phyloP scores from a whole-genome alignment of 2,329 filamentous ascomycete genomes.

The Podosphaera fusca region DNA sequence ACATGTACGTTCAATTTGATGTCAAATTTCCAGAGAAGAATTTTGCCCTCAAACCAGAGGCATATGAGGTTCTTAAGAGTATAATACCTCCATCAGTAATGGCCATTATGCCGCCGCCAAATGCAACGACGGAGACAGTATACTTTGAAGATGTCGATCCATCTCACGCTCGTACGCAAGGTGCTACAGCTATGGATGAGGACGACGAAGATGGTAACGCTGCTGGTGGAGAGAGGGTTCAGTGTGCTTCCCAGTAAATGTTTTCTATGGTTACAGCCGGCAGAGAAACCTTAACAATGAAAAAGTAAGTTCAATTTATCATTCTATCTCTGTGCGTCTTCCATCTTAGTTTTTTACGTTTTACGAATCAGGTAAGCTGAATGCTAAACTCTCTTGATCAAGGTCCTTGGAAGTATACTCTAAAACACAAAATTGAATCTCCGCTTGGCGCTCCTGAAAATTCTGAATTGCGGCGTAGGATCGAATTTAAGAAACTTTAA shows the following conservation, averaged over 20 bases:
- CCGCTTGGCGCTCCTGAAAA: too few relatives aligned
- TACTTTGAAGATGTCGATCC: constrained; percentile 67
- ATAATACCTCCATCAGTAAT: constrained; percentile 52
- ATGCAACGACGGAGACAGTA: constrained; percentile 81
- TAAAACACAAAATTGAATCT: too few relatives aligned
- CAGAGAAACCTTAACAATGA: too few relatives aligned
- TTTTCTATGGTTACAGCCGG: too few relatives aligned
- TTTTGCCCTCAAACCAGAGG: constrained; percentile 40
- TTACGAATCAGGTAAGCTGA: too few relatives aligned
- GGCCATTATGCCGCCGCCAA: constrained; percentile 42
- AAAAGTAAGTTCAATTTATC: too few relatives aligned
- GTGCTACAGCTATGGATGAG: constrained; percentile 42
- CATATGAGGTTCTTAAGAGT: constrained; percentile 58
- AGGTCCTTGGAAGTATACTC: too few relatives aligned
- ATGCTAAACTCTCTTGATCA: too few relatives aligned
- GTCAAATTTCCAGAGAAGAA: constrained; percentile 85
- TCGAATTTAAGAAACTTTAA: too few relatives aligned
- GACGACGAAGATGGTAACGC: constrained; percentile 57
- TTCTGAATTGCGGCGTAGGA: too few relatives aligned
- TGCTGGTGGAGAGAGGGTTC: constrained; percentile 50
- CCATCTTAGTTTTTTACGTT: too few relatives aligned
- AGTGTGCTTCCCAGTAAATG: constrained; percentile 63
- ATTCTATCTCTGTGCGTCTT: too few relatives aligned
- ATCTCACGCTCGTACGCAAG: constrained; percentile 42
- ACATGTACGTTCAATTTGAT: constrained; percentile 91